A percentile compares a stretch with the other conserved stretches of the same genome.
Evolutionary conservation across 352 stramenopile genomes (phyloP).

Genomic region (Pythium pyrilobum): DNA sequence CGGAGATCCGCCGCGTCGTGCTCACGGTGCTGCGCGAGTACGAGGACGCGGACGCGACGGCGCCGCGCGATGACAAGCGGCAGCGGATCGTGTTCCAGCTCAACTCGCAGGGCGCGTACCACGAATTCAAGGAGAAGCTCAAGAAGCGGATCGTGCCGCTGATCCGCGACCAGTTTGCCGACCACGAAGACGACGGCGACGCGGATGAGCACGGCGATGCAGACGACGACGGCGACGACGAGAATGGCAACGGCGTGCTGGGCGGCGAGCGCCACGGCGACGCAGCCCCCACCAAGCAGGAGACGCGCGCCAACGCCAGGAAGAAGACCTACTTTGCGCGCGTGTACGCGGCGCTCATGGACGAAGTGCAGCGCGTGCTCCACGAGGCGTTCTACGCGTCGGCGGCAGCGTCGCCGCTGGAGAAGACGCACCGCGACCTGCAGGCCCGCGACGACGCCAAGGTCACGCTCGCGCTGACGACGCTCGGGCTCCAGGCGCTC

Average conservation of each 20-base stretch:
- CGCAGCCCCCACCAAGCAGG: too few species aligned
- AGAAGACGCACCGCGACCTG: conserved; percentile 18
- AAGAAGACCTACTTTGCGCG: conserved; percentile 61
- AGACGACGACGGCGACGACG: neutral
- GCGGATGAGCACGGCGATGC: neutral
- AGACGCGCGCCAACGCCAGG: conserved; percentile 10
- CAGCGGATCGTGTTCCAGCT: conserved; percentile 72
- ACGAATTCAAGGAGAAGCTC: conserved; percentile 77
- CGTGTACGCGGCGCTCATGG: conserved; percentile 68
- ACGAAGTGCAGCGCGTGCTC: conserved; percentile 66
- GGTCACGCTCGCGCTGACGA: conserved; percentile 24
- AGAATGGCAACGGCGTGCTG: too few species aligned
- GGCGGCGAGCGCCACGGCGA: too few species aligned
- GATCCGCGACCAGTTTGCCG: conserved; percentile 47
- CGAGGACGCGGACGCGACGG: conserved; percentile 19
- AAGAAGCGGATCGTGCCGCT: conserved; percentile 77
- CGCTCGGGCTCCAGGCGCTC: conserved; percentile 42
- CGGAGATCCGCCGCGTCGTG: conserved; percentile 58
- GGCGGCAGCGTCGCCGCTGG: conserved; percentile 15
- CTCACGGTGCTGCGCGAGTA: conserved; percentile 60
- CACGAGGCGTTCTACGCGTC: conserved; percentile 52
- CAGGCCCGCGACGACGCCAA: conserved; percentile 20
- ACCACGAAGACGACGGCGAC: conserved; percentile 15
- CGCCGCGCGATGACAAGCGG: conserved; percentile 53
- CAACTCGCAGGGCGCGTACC: conserved; percentile 73